Evolutionary conservation across 768 basidiomycete species (phyloP).

Genomic region (Lactarius sp.): DNA sequence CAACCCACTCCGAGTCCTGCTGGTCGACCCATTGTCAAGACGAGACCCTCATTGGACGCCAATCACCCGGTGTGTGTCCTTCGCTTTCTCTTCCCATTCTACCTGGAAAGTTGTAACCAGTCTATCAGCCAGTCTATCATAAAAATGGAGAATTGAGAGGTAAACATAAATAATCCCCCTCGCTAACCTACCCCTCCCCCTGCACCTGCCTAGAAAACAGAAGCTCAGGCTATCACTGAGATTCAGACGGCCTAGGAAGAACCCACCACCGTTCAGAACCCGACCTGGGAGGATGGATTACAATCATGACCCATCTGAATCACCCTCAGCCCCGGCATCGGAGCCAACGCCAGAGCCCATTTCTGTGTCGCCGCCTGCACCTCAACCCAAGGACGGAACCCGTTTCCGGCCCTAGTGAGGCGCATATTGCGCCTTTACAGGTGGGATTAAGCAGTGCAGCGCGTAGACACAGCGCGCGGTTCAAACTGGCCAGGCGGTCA

Average conservation of each 20-base stretch:
- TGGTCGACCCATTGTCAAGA: slow-evolving; percentile 38
- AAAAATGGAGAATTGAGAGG: too few species aligned
- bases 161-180: slow-evolving; percentile 8
- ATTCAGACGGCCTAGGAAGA: slow-evolving; percentile 55
- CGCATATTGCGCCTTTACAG: slow-evolving; percentile 38
- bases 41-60: slow-evolving; percentile 83
- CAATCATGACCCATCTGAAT: slow-evolving; percentile 27
- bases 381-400: slow-evolving; percentile 26
- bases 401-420: slow-evolving; percentile 25
- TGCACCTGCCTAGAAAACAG: slow-evolving; percentile 30
- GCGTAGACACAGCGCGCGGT: slow-evolving; percentile 55
- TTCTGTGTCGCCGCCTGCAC: slow-evolving; percentile 27
- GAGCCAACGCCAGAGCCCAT: slow-evolving; percentile 34
- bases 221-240: slow-evolving; percentile 29
- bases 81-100: not conserved
- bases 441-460: slow-evolving; percentile 48
- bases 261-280: slow-evolving; percentile 62
- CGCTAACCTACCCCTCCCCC: slow-evolving; percentile 28
- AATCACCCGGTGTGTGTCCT: slow-evolving; percentile 57
- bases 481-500: slow-evolving; percentile 78
- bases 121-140: too few species aligned
- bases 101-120: slow-evolving; percentile 48
- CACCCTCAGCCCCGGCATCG: slow-evolving; percentile 12
- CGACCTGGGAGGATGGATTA: slow-evolving; percentile 69
- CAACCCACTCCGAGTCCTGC: slow-evolving; percentile 20